Conservation (phyloP, 2,329 filamentous ascomycete species). For the Sclerotinia subarctica region DNA sequence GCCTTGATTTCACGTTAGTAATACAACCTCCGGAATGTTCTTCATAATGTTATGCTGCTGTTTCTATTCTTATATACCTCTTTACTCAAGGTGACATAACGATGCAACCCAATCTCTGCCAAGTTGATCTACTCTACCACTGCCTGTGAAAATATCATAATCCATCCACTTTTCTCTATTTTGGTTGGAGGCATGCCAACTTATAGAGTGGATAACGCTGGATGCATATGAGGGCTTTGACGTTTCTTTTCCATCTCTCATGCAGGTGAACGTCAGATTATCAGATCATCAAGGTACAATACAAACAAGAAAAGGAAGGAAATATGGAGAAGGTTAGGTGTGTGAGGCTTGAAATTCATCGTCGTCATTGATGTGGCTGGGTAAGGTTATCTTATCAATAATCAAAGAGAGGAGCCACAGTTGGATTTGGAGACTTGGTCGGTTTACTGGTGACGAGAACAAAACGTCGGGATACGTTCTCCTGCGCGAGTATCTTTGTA, state of each 20-base stretch:
- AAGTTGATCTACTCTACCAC: background rate
- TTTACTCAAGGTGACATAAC: background rate
- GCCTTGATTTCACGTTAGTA: background rate
- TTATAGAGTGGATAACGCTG: background rate
- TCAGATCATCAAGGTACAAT: background rate
- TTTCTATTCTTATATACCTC: background rate
- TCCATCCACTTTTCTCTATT: background rate
- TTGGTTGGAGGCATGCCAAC: background rate
- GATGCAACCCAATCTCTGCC: background rate
- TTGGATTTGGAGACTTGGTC: background rate
- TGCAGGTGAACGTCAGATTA: background rate
- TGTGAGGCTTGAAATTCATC: background rate
- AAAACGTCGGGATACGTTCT: background rate
- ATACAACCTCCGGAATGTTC: background rate
- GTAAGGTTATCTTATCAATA: background rate
- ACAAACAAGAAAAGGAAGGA: background rate
- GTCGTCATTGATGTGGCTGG: background rate
- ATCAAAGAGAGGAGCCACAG: background rate
- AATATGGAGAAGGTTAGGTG: background rate
- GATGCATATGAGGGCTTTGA: background rate
- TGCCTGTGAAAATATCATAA: background rate
- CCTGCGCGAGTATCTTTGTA: background rate
- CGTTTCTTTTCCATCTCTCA: background rate
- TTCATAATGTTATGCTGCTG: background rate
- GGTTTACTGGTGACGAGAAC: background rate